Conservation (phyloP, 768 basidiomycete genomes). For the Wakefieldia striispora region DNA sequence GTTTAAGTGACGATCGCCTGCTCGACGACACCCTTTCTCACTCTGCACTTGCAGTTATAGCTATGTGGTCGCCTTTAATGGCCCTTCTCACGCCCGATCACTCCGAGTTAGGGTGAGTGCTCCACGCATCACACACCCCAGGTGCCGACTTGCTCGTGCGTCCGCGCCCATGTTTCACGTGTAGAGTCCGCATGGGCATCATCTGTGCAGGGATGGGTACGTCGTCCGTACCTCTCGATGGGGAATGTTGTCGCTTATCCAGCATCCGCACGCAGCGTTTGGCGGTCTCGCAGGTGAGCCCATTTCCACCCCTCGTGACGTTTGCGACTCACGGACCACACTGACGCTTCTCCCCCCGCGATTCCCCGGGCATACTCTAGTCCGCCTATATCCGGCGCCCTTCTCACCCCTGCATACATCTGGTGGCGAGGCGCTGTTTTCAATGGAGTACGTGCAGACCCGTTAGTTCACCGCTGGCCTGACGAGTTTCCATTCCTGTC, state of each 20-base stretch:
- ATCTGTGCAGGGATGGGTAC: constrained; percentile 48
- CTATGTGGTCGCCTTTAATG: constrained; percentile 43
- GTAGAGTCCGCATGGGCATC: constrained; percentile 46
- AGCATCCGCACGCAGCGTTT: constrained; percentile 11
- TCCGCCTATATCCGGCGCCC: constrained; percentile 56
- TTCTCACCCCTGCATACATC: constrained; percentile 47
- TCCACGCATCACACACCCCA: background rate
- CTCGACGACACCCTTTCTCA: background rate
- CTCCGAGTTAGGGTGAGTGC: constrained; percentile 49
- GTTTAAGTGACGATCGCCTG: background rate
- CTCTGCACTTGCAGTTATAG: constrained; percentile 32
- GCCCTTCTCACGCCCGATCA: constrained; percentile 43
- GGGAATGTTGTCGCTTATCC: no score
- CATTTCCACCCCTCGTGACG: no score
- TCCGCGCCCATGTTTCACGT: no score
- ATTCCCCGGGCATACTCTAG: no score
- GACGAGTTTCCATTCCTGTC: background rate
- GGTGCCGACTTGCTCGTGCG: background rate
- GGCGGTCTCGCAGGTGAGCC: constrained; percentile 22
- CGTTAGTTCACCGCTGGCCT: background rate
- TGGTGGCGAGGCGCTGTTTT: constrained; percentile 64
- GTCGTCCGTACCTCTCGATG: background rate
- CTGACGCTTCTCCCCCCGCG: constrained; percentile 29
- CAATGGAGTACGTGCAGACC: constrained; percentile 35
- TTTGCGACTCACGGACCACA: constrained; percentile 1